Base-by-base conservation (phyloP, 2,329 filamentous ascomycete species). In the Aspergillus pseudotamarii region DNA sequence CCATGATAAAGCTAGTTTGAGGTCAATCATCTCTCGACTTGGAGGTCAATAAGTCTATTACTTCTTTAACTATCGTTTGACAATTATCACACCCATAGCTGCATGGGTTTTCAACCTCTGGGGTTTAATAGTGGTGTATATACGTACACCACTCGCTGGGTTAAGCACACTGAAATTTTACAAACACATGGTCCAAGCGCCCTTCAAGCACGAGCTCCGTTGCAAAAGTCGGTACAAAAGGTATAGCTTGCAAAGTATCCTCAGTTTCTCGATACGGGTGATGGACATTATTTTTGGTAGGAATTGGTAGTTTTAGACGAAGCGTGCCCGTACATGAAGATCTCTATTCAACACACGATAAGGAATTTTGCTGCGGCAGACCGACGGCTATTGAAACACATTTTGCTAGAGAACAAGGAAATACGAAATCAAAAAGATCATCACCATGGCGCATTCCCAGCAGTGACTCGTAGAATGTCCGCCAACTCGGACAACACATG, bases 391-490 rank as follows among this genome's bases (percentile, higher is more conserved):
- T 51, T n/a, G 48, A 51, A 51, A 51, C 19, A 32, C 9, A 32
- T 51, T 51, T 51, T 51, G 28, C 9, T 12, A 34, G 16, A 21
- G 9, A 12, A 34, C 2, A 34, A 32, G 48, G 19, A 51, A 34
- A 51, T 41, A n/a, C 28, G 8, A 51, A 32, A 3, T 9, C 4
- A 2, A 32, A 51, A 45, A 50, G 56, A 64, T 68, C 64, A 68
- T 68, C 66, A 65, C 64, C 67, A 64, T 66, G 57, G 57, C 64
- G 55, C 59, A 64, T 69, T 62, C 59, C 57, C 63, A 62, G 56
- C 58, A 66, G 64, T 69, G 64, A 66, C 57, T 65, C 67, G 51
- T 69, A 62, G 48, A 58, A 57, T 53, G 56, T 58, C 61, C 60
- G 56, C 53, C 58, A 58, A 58, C 51, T 32, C 41, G 61, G 61